These are phyloP conservation scores for Knoxdaviesia capensis DNA, from an alignment of 2,329 filamentous ascomycete species.

Conservation along the genomic window DNA sequence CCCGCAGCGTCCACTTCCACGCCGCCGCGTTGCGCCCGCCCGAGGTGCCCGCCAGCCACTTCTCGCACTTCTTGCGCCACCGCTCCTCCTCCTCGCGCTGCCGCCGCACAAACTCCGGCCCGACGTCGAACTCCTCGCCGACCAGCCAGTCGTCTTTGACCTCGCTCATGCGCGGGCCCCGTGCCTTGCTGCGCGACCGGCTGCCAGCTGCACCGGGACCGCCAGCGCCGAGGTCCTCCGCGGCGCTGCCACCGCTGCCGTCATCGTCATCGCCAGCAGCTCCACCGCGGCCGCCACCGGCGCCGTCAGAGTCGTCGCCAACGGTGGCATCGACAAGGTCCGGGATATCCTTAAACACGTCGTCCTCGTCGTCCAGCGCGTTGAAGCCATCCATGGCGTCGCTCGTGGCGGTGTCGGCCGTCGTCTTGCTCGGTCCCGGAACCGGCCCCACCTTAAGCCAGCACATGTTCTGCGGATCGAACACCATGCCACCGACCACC, in stretches of 20 bases:
- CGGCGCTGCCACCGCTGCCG: no score
- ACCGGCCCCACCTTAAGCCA: conserved; percentile 60
- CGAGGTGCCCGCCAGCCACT: conserved; percentile 47
- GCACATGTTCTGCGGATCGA: conserved; percentile 92
- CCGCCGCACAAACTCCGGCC: conserved; percentile 75
- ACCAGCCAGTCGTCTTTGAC: conserved; percentile 65
- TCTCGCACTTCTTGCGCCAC: conserved; percentile 74
- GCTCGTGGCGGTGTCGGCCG: conserved; percentile 25
- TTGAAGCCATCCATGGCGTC: conserved; percentile 45
- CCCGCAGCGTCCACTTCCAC: conserved; percentile 62
- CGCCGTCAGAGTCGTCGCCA: conserved; percentile 24
- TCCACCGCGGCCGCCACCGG: conserved; percentile 13
- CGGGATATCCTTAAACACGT: conserved; percentile 87
- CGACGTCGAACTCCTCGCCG: conserved; percentile 93
- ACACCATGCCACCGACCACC: conserved; percentile 95
- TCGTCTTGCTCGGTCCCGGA: conserved; percentile 14
- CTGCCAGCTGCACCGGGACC: no score
- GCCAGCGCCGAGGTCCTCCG: no score
- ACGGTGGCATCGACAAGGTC: conserved; percentile 57
- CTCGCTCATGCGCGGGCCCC: conserved; percentile 27
- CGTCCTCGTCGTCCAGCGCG: conserved; percentile 68
- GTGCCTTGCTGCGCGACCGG: no score
- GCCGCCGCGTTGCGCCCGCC: conserved; percentile 33
- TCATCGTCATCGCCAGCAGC: no score
- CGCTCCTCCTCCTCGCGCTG: conserved; percentile 82